These are phyloP conservation scores for Diaporthe vexans DNA, from an alignment of 2,329 filamentous ascomycete genomes.

Conservation along the genomic window DNA sequence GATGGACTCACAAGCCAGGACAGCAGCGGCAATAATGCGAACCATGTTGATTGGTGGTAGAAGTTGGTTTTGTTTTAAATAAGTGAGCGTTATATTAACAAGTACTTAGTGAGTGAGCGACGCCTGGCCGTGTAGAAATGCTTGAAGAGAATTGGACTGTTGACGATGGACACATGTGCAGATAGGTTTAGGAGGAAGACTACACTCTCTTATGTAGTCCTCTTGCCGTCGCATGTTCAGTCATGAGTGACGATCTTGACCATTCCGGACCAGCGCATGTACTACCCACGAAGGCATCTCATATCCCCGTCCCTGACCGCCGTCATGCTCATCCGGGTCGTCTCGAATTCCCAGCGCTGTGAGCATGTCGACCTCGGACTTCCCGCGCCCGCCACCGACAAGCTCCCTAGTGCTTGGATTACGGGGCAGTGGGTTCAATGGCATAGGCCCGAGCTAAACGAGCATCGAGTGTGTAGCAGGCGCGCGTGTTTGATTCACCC, in stretches of 20 bases:
- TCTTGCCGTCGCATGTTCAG: background rate
- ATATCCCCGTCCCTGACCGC: background rate
- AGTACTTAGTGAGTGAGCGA: constrained; percentile 21
- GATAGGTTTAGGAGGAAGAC: background rate
- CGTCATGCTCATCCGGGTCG: constrained; percentile 19
- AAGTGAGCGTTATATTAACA: constrained; percentile 31
- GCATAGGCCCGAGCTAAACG: constrained; percentile 23
- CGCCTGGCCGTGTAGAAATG: constrained; percentile 31
- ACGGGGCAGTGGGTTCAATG: constrained; percentile 17
- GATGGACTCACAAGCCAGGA: constrained; percentile 30
- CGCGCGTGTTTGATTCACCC: constrained; percentile 26
- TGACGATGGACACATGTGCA: background rate
- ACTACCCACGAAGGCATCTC: background rate
- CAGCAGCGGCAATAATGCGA: constrained; percentile 31
- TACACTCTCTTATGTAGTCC: background rate
- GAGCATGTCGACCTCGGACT: constrained; percentile 4
- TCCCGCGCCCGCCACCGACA: background rate
- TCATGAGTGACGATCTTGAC: constrained; percentile 10
- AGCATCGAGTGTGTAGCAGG: constrained; percentile 32
- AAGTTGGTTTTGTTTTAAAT: background rate
- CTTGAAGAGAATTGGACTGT: background rate
- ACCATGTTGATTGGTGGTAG: constrained; percentile 31
- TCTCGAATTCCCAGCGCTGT: background rate
- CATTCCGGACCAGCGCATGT: background rate
- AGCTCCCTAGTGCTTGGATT: background rate